Percentiles rank a stretch among this genome's conserved stretches.
Conservation (phyloP, 148 eudicot species). For the Nyssa sinensis region DNA sequence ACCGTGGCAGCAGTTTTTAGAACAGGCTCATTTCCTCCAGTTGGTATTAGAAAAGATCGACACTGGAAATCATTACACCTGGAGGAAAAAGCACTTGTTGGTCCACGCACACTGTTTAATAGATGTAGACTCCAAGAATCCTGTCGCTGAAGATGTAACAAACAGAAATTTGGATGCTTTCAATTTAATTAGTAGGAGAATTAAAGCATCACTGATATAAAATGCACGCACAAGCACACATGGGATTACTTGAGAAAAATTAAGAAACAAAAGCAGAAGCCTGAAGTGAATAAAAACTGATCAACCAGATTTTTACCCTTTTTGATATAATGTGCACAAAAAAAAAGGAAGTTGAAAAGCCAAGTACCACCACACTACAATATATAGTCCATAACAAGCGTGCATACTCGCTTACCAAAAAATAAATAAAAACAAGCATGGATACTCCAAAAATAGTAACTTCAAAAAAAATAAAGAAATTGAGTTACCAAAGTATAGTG, state of each 20-base stretch:
- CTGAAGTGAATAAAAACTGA: not conserved
- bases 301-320: not conserved
- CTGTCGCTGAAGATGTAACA: constrained; percentile 37
- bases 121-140: constrained; percentile 49
- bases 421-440: too few species aligned
- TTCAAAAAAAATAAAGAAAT: not conserved
- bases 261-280: too few species aligned
- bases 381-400: too few species aligned
- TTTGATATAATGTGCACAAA: not conserved
- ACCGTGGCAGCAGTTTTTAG: constrained; percentile 40
- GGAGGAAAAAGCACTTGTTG: constrained; percentile 24
- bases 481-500: too few species aligned
- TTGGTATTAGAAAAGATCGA: constrained; percentile 45
- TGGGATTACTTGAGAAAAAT: not conserved
- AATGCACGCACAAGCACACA: not conserved
- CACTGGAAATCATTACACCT: constrained; percentile 42
- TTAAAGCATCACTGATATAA: not conserved
- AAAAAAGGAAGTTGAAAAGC: too few species aligned
- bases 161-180: constrained; percentile 14
- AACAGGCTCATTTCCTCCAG: constrained; percentile 43
- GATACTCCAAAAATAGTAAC: not conserved
- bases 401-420: too few species aligned
- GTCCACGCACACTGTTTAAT: constrained; percentile 21
- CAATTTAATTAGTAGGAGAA: not conserved
- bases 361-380: too few species aligned